Evolutionary conservation across 306 rosid genomes (phyloP).

Genomic region (Morella rubra): DNA sequence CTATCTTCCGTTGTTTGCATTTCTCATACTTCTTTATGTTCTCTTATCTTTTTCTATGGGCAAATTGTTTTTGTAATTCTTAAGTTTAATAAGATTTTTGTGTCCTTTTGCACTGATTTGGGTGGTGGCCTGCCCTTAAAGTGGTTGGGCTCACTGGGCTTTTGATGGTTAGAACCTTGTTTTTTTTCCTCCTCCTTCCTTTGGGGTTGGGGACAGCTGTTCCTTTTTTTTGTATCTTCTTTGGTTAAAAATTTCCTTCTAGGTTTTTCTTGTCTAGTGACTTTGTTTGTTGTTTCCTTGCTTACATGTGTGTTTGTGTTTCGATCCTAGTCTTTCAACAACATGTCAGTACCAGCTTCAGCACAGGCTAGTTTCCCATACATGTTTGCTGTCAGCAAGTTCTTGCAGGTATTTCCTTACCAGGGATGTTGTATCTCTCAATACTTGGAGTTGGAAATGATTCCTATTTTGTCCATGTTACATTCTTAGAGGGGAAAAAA

Average conservation of each 20-base stretch:
- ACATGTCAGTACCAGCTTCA: slow-evolving; percentile 66
- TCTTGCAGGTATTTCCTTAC: slow-evolving; percentile 68
- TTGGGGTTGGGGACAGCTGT: neutral
- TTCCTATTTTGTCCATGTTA: neutral
- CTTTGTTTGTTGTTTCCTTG: neutral
- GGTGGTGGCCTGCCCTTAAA: neutral
- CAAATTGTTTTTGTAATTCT: neutral
- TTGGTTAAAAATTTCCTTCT: neutral
- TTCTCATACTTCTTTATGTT: neutral
- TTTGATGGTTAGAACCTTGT: neutral
- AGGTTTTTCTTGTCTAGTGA: neutral
- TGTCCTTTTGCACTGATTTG: neutral
- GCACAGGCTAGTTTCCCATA: slow-evolving; percentile 90
- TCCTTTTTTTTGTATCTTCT: neutral
- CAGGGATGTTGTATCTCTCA: slow-evolving; percentile 14
- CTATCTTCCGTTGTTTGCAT: neutral
- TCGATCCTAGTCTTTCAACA: slow-evolving; percentile 63
- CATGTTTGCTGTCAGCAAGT: slow-evolving; percentile 80
- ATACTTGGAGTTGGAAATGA: slow-evolving; percentile 8
- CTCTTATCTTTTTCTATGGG: neutral
- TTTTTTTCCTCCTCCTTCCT: no score
- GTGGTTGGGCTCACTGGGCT: neutral
- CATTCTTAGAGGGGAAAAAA: neutral
- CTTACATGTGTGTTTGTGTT: slow-evolving; percentile 24
- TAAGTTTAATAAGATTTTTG: neutral